Conservation (phyloP, 192 early-diverging fungal genomes). For the Geosiphon pyriformis region DNA sequence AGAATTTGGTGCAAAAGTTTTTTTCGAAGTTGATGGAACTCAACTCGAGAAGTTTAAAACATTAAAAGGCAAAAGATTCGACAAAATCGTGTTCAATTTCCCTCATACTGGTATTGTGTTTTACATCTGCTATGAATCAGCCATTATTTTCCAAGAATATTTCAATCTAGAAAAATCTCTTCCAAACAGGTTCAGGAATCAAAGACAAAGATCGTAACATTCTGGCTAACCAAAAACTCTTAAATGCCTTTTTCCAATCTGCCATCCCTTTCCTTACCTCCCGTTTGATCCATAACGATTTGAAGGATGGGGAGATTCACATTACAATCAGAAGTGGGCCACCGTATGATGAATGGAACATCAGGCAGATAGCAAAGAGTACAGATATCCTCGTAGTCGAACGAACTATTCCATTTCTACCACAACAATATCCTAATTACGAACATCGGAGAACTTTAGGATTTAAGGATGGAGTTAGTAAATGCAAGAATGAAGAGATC, state of each 20-base stretch:
- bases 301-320: slow-evolving; percentile 60
- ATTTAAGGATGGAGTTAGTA: slow-evolving; percentile 76
- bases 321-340: slow-evolving; percentile 78
- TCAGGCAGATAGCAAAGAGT: slow-evolving; percentile 67
- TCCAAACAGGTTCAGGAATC: slow-evolving; percentile 65
- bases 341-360: slow-evolving; percentile 87
- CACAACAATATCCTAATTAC: slow-evolving; percentile 75
- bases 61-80: slow-evolving; percentile 58
- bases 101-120: slow-evolving; percentile 80
- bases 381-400: slow-evolving; percentile 52
- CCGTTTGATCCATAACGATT: slow-evolving; percentile 27
- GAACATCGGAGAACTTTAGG: slow-evolving; percentile 94
- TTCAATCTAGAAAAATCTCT: neutral
- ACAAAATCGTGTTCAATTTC: slow-evolving; percentile 93
- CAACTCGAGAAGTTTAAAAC: slow-evolving; percentile 50
- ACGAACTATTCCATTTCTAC: slow-evolving; percentile 58
- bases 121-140: neutral
- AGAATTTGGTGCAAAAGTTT: slow-evolving; percentile 58
- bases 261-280: slow-evolving; percentile 48
- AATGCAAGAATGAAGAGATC: slow-evolving; percentile 76
- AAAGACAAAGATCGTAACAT: slow-evolving; percentile 91
- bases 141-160: slow-evolving; percentile 5
- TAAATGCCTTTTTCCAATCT: slow-evolving; percentile 59
- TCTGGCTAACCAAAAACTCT: slow-evolving; percentile 64
- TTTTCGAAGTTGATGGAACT: slow-evolving; percentile 79